A percentile compares a stretch with the other conserved stretches of the same genome.
These are phyloP conservation scores for Vachellia collinsii DNA, from an alignment of 306 rosid species.

Conservation along the genomic window DNA sequence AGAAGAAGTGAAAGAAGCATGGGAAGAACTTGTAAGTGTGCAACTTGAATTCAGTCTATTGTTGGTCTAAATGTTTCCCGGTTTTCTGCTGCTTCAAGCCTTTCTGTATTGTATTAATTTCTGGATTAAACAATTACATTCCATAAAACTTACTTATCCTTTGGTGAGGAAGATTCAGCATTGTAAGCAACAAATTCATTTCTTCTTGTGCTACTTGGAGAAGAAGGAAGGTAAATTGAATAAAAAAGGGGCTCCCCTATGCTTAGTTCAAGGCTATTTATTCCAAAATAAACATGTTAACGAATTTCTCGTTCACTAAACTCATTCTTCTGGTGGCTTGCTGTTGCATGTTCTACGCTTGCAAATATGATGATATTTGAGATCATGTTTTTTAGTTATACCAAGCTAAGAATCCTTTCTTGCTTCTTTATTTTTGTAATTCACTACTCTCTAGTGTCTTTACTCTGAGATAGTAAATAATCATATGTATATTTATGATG, in stretches of 20 bases:
- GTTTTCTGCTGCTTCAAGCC: constrained; percentile 13
- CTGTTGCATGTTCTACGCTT: neutral
- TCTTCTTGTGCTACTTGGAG: constrained; percentile 1
- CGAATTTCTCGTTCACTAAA: constrained; percentile 17
- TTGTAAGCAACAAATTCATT: constrained; percentile 1
- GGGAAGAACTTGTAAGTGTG: constrained; percentile 95
- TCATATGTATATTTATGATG: neutral
- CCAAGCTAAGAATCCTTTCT: neutral
- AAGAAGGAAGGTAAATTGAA: neutral
- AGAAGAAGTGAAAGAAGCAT: constrained; percentile 93
- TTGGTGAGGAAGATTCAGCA: constrained; percentile 1
- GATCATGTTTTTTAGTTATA: neutral
- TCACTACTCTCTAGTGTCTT: neutral
- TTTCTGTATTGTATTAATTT: constrained; percentile 7
- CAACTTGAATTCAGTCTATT: constrained; percentile 29
- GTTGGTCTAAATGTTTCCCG: constrained; percentile 26
- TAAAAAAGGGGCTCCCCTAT: neutral
- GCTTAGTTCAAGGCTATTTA: neutral
- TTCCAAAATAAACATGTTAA: neutral
- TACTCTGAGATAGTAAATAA: neutral
- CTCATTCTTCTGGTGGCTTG: constrained; percentile 4
- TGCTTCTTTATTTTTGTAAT: neutral
- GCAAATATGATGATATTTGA: neutral
- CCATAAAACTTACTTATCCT: neutral
- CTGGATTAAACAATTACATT: constrained; percentile 2